Evolutionary conservation across 495 filamentous ascomycete species (phyloP).

Genomic region (Oleoguttula mirabilis): DNA sequence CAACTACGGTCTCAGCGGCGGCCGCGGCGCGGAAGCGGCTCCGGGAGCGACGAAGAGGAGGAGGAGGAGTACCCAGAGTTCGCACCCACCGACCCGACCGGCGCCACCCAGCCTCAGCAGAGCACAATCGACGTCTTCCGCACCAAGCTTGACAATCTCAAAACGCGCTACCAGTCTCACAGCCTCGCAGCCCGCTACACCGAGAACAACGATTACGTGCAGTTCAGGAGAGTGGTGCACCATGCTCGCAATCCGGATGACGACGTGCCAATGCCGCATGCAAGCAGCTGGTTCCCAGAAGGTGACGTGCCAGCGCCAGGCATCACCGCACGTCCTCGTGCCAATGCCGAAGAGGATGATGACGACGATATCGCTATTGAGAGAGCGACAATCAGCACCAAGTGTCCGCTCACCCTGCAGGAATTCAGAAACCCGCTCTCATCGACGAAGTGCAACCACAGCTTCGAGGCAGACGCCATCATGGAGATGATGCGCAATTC

Average conservation of each 20-base stretch:
- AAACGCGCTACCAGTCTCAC: slow-evolving; percentile 25
- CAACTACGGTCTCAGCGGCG: slow-evolving; percentile 11
- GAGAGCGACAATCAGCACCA: slow-evolving; percentile 55
- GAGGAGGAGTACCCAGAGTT: slow-evolving; percentile 21
- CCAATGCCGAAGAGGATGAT: slow-evolving; percentile 31
- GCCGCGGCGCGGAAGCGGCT: neutral
- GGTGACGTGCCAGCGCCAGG: slow-evolving; percentile 27
- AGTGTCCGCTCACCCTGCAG: slow-evolving; percentile 69
- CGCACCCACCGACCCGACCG: slow-evolving; percentile 19
- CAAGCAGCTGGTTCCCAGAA: slow-evolving; percentile 58
- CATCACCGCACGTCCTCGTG: slow-evolving; percentile 18
- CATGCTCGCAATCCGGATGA: slow-evolving; percentile 58
- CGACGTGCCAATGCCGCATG: slow-evolving; percentile 51
- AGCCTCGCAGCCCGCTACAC: slow-evolving; percentile 42
- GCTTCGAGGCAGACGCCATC: slow-evolving; percentile 67
- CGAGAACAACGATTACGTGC: slow-evolving; percentile 64
- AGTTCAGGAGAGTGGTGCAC: slow-evolving; percentile 66
- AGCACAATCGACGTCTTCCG: slow-evolving; percentile 20
- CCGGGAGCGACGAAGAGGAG: slow-evolving; percentile 15
- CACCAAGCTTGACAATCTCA: slow-evolving; percentile 19
- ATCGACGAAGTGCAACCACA: slow-evolving; percentile 70
- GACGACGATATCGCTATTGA: slow-evolving; percentile 70
- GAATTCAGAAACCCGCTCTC: slow-evolving; percentile 61
- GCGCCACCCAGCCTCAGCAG: slow-evolving; percentile 8
- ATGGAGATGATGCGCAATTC: slow-evolving; percentile 45